A percentile compares a stretch with the other conserved stretches of the same genome.
These are phyloP conservation scores for Vanrija pseudolonga DNA, from an alignment of 1,284 basidiomycete genomes.

Conservation along the genomic window DNA sequence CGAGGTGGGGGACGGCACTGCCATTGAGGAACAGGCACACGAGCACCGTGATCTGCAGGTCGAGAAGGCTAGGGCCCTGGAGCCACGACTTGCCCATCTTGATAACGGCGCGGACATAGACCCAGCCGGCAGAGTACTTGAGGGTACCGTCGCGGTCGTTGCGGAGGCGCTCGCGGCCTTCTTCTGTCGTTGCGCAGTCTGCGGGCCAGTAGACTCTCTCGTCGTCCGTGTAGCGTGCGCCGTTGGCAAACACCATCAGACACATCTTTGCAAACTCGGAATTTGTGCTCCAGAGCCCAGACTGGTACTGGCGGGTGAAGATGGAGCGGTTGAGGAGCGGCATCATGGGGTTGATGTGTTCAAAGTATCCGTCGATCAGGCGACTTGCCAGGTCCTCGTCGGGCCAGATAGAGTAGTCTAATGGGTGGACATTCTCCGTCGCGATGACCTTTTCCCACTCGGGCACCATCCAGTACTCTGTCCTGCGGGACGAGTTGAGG, in stretches of 20 bases:
- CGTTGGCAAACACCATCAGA: conserved; percentile 70
- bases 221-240: conserved; percentile 64
- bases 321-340: conserved; percentile 75
- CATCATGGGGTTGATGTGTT: conserved; percentile 58
- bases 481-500: conserved; percentile 29
- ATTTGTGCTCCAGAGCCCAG: conserved; percentile 60
- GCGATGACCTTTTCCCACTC: conserved; percentile 48
- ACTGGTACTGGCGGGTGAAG: conserved; percentile 62
- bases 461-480: conserved; percentile 46
- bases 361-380: conserved; percentile 70
- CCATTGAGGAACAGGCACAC: conserved; percentile 53
- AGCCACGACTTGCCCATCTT: conserved; percentile 56
- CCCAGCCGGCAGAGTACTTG: conserved; percentile 65
- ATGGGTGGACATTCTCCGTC: conserved; percentile 31
- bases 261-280: conserved; percentile 64
- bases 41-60: conserved; percentile 62
- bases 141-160: conserved; percentile 40
- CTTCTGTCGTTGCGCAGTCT: conserved; percentile 39
- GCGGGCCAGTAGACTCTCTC: conserved; percentile 56
- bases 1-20: conserved; percentile 63
- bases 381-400: conserved; percentile 56
- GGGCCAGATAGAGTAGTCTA: conserved; percentile 46
- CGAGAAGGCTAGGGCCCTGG: conserved; percentile 63
- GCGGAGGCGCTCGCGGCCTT: conserved; percentile 35
- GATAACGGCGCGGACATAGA: conserved; percentile 64